These are phyloP conservation scores for Heteromeles arbutifolia DNA, from an alignment of 306 rosid species.

Conservation along the genomic window DNA sequence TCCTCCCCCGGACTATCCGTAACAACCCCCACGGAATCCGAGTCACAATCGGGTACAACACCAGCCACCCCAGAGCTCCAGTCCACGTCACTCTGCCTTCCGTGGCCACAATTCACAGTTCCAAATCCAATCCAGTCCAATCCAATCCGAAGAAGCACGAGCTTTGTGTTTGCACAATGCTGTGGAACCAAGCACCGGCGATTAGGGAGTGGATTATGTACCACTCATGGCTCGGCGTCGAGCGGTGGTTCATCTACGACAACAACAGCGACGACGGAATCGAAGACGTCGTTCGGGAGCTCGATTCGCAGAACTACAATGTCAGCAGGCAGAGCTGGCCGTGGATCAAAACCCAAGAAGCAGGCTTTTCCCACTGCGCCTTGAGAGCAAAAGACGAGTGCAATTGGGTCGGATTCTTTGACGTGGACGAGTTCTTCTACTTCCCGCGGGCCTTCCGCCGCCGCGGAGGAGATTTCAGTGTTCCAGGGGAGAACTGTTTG, in stretches of 20 bases:
- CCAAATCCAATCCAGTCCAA: neutral
- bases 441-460: conserved; percentile 46
- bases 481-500: conserved; percentile 57
- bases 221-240: conserved; percentile 92
- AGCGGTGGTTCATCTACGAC: conserved; percentile 90
- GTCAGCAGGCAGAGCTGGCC: conserved; percentile 77
- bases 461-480: neutral
- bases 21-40: conserved; percentile 43
- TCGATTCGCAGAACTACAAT: conserved; percentile 48
- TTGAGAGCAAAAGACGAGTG: conserved; percentile 77
- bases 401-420: conserved; percentile 92
- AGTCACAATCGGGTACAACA: conserved; percentile 45
- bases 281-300: conserved; percentile 49
- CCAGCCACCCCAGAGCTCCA: conserved; percentile 23
- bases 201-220: conserved; percentile 84
- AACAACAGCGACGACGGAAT: conserved; percentile 85
- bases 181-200: conserved; percentile 88
- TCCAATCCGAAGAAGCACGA: conserved; percentile 40
- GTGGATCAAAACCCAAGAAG: conserved; percentile 95
- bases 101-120: conserved; percentile 37
- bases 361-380: conserved; percentile 93
- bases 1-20: conserved; percentile 46
- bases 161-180: conserved; percentile 88
- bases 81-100: conserved; percentile 48
- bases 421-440: conserved; percentile 88